These are phyloP conservation scores for Thalassiosira hispida DNA, from an alignment of 352 stramenopile genomes.

Conservation along the genomic window DNA sequence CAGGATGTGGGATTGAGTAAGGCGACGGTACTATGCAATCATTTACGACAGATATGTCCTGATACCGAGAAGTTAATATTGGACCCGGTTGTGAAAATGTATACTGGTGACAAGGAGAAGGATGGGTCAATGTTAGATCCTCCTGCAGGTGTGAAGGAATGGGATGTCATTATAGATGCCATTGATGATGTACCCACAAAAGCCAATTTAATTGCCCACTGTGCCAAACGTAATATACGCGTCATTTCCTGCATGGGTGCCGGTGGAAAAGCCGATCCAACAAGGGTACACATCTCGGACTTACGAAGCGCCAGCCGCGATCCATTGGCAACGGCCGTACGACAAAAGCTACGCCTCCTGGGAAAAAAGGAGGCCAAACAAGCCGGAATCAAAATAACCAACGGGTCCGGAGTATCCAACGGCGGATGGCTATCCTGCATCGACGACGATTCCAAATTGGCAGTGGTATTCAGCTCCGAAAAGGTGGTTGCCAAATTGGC, in stretches of 20 bases:
- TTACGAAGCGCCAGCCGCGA: slow-evolving; percentile 93
- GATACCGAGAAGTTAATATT: slow-evolving; percentile 79
- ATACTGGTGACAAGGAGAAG: slow-evolving; percentile 73
- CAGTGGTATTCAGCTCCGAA: slow-evolving; percentile 89
- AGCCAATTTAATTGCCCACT: slow-evolving; percentile 91
- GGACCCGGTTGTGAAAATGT: slow-evolving; percentile 91
- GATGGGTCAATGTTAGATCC: slow-evolving; percentile 88
- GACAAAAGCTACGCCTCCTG: slow-evolving; percentile 93
- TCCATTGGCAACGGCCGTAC: slow-evolving; percentile 94
- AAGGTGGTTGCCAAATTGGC: slow-evolving; percentile 95
- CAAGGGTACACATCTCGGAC: slow-evolving; percentile 94
- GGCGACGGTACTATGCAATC: slow-evolving; percentile 88
- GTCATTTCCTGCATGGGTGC: slow-evolving; percentile 92
- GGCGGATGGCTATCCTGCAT: slow-evolving; percentile 61
- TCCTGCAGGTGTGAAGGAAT: slow-evolving; percentile 42
- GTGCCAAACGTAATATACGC: slow-evolving; percentile 81
- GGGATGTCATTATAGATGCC: slow-evolving; percentile 96
- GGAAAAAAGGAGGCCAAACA: slow-evolving; percentile 66
- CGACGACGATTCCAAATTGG: slow-evolving; percentile 73
- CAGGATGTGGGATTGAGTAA: slow-evolving; percentile 96
- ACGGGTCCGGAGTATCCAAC: slow-evolving; percentile 24
- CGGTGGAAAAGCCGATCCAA: slow-evolving; percentile 96
- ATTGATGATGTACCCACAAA: slow-evolving; percentile 99
- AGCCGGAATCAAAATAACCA: slow-evolving; percentile 36
- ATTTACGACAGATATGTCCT: slow-evolving; percentile 77